These are phyloP conservation scores for Aspergillus persii DNA, from an alignment of 2,329 filamentous ascomycete genomes.

Conservation along the genomic window DNA sequence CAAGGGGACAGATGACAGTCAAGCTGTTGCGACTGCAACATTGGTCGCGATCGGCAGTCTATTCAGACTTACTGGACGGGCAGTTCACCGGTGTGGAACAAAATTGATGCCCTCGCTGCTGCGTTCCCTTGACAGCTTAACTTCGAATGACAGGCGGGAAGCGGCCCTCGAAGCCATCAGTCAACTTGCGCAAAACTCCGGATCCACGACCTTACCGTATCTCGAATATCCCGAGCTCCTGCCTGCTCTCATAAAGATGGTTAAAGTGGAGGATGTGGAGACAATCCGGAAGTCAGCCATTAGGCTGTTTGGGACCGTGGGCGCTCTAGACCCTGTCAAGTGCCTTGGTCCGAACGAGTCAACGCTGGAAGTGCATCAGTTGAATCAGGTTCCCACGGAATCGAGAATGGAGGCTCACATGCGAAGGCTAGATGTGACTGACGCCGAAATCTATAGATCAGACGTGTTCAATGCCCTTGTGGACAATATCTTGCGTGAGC, in stretches of 20 bases:
- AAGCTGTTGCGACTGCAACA: conserved; percentile 88
- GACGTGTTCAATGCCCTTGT: conserved; percentile 95
- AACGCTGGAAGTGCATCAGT: conserved; percentile 74
- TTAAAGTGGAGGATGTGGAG: conserved; percentile 86
- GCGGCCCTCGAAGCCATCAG: conserved; percentile 87
- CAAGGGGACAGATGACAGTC: conserved; percentile 80
- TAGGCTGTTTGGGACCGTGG: conserved; percentile 91
- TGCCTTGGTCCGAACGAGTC: conserved; percentile 90
- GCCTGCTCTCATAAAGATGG: conserved; percentile 88
- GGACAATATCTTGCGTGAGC: conserved; percentile 80
- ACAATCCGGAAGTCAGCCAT: conserved; percentile 89
- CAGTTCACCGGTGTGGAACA: conserved; percentile 89
- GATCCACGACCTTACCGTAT: conserved; percentile 96
- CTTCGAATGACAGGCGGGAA: conserved; percentile 84
- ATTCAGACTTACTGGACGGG: conserved; percentile 86
- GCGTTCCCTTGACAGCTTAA: conserved; percentile 88
- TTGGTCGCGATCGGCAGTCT: conserved; percentile 92
- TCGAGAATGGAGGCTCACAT: conserved; percentile 98
- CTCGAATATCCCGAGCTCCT: conserved; percentile 91
- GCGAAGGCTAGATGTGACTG: conserved; percentile 92
- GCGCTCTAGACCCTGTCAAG: conserved; percentile 92
- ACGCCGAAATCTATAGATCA: conserved; percentile 97
- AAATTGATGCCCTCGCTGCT: conserved; percentile 93
- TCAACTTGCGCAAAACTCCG: conserved; percentile 90
- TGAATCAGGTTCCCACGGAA: conserved; percentile 63